Base-by-base conservation (phyloP, 176 grass and related monocot genomes). In the Aegilops sharonensis region DNA sequence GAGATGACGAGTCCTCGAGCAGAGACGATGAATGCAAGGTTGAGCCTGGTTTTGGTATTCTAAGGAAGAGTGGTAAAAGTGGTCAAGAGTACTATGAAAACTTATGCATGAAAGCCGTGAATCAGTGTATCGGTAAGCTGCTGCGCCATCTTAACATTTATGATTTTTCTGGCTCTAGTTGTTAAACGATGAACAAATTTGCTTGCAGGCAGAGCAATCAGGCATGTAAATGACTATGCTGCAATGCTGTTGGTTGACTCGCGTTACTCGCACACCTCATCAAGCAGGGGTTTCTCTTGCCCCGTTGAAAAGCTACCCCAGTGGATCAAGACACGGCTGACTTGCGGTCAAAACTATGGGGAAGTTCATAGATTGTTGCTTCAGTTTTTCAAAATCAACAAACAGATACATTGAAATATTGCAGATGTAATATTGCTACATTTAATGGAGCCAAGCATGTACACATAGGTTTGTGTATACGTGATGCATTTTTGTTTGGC, bases 161-260 rank as follows among this genome's bases (percentile, higher is more conserved):
- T 39, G 43, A 79, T 78, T 65, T 86, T 82, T 27, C 17, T 27
- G 12, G 11, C 15, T 35, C 37, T 74, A 81, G 67, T 80, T 52
- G 32, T 61, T 68, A 64, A 4, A 76, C 70, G 20, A 23, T 88
- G 81, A 67, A 69, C 86, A 65, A 27, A 78, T 81, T 73, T 6
- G 50, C 74, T 75, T 98, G 68, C 89, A 98, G 93, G 96, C 45
- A 92, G 96, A 89, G 93, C 96, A 85, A 95, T 98, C 75, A 95
- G 96, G 75, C 96, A 98, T 83, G 82, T 94, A 90, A 95, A 95
- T 92, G 96, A 98, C 52, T 95, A 95, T 91, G 96, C 96, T 87
- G 93, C 90, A 81, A 90, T 98, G 84, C 85, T 98, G 69, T 92
- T 98, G 81, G 90, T 98, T 57, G 96, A 95, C 68, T 87, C 91